Percentiles rank a stretch among this genome's conserved stretches.
These are phyloP conservation scores for Senecio squalidus DNA, from an alignment of 140 eudicot species.

Conservation along the genomic window DNA sequence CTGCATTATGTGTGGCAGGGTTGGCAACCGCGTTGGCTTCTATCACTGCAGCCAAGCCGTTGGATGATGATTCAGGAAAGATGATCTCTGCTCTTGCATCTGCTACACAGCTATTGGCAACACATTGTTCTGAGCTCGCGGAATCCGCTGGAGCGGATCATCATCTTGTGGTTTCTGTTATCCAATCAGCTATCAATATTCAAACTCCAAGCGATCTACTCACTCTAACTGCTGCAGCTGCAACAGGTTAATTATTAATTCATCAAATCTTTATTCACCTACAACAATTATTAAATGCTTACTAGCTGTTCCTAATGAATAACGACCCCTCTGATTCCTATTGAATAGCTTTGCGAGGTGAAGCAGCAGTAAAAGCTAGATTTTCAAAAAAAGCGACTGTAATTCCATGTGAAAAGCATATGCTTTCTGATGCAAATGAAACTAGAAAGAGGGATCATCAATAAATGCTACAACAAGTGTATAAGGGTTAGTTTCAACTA, in stretches of 20 bases:
- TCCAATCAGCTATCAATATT: constrained; percentile 61
- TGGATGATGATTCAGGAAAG: constrained; percentile 46
- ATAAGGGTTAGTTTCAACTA: constrained; percentile 65
- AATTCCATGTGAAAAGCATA: constrained; percentile 59
- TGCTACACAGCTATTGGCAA: constrained; percentile 77
- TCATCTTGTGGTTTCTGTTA: constrained; percentile 48
- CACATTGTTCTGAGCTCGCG: constrained; percentile 80
- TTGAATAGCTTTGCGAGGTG: constrained; percentile 75
- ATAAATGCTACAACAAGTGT: constrained; percentile 63
- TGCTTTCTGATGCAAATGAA: constrained; percentile 27
- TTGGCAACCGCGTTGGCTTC: constrained; percentile 85
- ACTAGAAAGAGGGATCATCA: constrained; percentile 47
- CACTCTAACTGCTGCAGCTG: constrained; percentile 94
- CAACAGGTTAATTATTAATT: constrained; percentile 53
- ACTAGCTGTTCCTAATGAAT: not conserved
- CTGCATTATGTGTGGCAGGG: constrained; percentile 73
- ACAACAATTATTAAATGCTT: too few species aligned
- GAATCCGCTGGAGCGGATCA: constrained; percentile 69
- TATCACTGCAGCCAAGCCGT: constrained; percentile 32
- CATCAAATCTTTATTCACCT: too few species aligned
- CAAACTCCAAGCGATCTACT: constrained; percentile 57
- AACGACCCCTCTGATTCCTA: too few species aligned
- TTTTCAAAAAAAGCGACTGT: constrained; percentile 65
- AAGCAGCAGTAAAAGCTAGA: constrained; percentile 71
- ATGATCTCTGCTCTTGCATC: constrained; percentile 68